These are phyloP conservation scores for Sordaria brevicollis DNA, from an alignment of 495 filamentous ascomycete genomes.

Conservation along the genomic window DNA sequence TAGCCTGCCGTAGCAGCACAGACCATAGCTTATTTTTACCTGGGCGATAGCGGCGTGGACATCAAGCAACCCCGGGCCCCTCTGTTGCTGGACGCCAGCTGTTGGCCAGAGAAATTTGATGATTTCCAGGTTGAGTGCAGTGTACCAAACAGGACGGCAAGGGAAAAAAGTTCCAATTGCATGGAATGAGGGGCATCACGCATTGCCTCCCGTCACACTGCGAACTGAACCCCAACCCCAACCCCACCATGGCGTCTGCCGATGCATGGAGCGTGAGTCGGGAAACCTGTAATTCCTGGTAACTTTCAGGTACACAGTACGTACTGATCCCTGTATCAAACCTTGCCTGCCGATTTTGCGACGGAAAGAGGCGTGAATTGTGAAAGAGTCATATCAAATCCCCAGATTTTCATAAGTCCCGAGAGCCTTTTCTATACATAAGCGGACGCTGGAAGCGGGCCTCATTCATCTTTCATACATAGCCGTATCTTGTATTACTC, in stretches of 20 bases:
- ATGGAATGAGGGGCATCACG: neutral
- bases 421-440: neutral
- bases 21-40: slow-evolving; percentile 20
- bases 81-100: neutral
- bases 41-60: neutral
- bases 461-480: neutral
- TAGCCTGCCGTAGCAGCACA: slow-evolving; percentile 8
- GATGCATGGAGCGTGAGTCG: neutral
- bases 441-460: neutral
- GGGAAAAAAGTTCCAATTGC: neutral
- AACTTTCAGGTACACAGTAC: neutral
- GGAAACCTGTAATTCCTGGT: neutral
- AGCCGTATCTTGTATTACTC: neutral
- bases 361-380: neutral
- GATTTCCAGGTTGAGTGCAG: too few species aligned
- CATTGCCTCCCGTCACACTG: neutral
- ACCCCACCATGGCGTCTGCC: neutral
- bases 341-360: neutral
- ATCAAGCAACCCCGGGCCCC: neutral
- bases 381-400: neutral
- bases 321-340: neutral
- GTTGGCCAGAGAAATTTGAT: too few species aligned
- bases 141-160: neutral
- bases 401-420: neutral
- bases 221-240: too few species aligned